Conservation (phyloP, 148 eudicot species). For the Drosera capensis region DNA sequence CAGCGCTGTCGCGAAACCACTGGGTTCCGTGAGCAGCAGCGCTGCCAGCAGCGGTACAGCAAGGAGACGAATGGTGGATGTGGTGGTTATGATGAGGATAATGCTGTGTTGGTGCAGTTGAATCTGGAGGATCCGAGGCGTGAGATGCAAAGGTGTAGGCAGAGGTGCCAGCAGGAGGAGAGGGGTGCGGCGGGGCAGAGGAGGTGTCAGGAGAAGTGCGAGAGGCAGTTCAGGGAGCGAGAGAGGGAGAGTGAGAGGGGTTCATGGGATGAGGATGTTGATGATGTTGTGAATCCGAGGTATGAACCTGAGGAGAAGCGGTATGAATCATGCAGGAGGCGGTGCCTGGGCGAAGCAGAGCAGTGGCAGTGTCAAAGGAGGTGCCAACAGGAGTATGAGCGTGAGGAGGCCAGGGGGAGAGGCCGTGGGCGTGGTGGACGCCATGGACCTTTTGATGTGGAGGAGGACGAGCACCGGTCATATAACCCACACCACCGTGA, state of each 20-base stretch:
- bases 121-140: neutral
- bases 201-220: neutral
- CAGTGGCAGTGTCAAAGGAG: constrained; percentile 1
- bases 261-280: neutral
- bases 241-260: neutral
- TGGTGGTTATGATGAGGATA: neutral
- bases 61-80: constrained; percentile 1
- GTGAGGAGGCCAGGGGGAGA: neutral
- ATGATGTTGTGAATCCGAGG: neutral
- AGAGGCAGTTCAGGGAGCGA: neutral
- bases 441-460: no score
- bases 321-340: neutral
- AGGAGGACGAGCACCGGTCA: neutral
- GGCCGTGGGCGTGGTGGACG: neutral
- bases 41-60: constrained; percentile 5
- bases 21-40: neutral
- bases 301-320: constrained; percentile 1
- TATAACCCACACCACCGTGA: neutral
- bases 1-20: constrained; percentile 1
- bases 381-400: neutral
- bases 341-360: neutral
- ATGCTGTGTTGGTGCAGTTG: neutral
- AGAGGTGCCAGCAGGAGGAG: neutral
- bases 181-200: neutral
- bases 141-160: neutral